A percentile compares a stretch with the other conserved stretches of the same genome.
These are phyloP conservation scores for Leccinum truebloodii DNA, from an alignment of 768 basidiomycete species.

Conservation along the genomic window DNA sequence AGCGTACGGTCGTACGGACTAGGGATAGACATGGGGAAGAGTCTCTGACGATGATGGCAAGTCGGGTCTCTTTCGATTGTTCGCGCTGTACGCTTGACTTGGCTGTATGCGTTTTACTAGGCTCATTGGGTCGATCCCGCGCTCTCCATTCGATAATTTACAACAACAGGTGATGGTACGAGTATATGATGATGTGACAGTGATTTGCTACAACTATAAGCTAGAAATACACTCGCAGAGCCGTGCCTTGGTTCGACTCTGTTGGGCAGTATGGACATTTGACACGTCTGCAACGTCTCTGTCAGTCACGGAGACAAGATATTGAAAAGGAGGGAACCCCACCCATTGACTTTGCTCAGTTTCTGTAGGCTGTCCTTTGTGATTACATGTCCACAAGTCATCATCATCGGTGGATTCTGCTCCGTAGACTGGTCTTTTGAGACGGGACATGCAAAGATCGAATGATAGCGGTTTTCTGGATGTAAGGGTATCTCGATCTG, in stretches of 20 bases:
- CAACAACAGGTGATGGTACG: constrained; percentile 1
- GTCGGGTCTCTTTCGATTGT: constrained; percentile 18
- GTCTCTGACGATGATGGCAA: constrained; percentile 48
- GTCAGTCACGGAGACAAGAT: constrained; percentile 1
- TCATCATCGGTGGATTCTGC: constrained; percentile 96
- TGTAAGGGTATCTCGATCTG: constrained; percentile 94
- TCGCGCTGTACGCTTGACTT: background rate
- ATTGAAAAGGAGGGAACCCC: constrained; percentile 41
- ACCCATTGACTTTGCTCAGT: constrained; percentile 82
- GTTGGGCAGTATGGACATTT: constrained; percentile 97
- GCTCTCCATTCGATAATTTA: background rate
- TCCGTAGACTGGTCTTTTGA: constrained; percentile 97
- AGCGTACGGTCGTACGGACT: constrained; percentile 42
- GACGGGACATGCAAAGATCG: constrained; percentile 96
- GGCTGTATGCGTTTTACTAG: constrained; percentile 11
- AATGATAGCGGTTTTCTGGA: constrained; percentile 89
- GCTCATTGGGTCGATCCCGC: constrained; percentile 31
- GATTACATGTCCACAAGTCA: constrained; percentile 94
- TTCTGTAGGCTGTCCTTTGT: constrained; percentile 90
- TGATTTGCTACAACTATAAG: background rate
- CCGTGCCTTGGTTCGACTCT: constrained; percentile 61
- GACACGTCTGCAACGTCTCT: constrained; percentile 58
- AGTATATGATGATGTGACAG: background rate
- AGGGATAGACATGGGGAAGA: constrained; percentile 60
- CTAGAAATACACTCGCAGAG: constrained; percentile 69